A percentile compares a stretch with the other conserved stretches of the same genome.
phyloP scores from a whole-genome alignment of 176 grass and related monocot species.

The Bolboschoenus planiculmis region DNA sequence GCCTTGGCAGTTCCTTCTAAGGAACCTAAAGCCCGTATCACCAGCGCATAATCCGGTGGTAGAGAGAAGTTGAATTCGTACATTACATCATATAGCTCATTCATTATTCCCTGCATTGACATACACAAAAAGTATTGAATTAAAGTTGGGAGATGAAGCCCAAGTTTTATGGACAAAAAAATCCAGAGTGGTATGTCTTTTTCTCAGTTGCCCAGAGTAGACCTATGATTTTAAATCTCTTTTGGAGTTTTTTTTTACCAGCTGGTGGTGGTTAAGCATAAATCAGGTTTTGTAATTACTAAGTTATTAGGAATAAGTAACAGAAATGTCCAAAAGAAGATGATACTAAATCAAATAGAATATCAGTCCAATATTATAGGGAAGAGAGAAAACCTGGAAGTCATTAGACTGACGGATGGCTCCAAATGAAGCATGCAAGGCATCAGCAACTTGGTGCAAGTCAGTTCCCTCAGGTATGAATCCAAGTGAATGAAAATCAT shows the following conservation, averaged over 20 bases:
- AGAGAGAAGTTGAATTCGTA: conserved; percentile 96
- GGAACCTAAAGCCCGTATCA: conserved; percentile 91
- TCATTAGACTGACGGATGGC: conserved; percentile 70
- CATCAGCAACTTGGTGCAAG: conserved; percentile 56
- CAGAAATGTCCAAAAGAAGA: neutral
- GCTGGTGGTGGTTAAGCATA: neutral
- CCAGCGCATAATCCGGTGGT: conserved; percentile 90
- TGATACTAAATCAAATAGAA: neutral
- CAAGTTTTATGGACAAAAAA: too few species aligned
- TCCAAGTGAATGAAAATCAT: conserved; percentile 90
- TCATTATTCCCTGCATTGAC: conserved; percentile 65
- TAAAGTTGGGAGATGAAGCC: conserved; percentile 22
- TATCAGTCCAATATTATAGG: neutral
- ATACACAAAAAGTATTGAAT: conserved; percentile 15
- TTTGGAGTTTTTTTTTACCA: too few species aligned
- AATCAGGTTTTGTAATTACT: neutral
- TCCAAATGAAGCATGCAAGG: conserved; percentile 56
- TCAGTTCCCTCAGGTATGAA: conserved; percentile 92
- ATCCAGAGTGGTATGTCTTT: too few species aligned
- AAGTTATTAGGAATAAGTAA: neutral
- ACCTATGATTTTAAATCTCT: too few species aligned
- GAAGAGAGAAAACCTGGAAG: conserved; percentile 67
- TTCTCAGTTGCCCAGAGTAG: too few species aligned
- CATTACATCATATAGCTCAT: conserved; percentile 81
- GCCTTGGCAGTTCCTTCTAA: conserved; percentile 97